Conservation (phyloP, 371 early-diverging fungal species). For the Mucor mucedo region DNA sequence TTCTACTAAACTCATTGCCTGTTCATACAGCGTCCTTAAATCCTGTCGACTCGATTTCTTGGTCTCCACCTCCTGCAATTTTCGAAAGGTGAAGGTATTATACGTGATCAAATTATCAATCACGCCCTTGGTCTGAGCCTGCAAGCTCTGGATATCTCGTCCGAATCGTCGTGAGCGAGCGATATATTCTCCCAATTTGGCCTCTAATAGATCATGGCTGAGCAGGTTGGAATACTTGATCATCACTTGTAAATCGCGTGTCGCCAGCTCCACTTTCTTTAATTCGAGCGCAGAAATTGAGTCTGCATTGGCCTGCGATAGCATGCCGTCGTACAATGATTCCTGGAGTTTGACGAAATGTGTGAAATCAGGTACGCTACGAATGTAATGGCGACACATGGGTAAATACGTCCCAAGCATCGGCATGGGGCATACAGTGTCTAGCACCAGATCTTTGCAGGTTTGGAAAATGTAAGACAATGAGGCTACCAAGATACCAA, state of each 20-base stretch:
- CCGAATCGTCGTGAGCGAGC: conserved; percentile 42
- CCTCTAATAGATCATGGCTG: conserved; percentile 35
- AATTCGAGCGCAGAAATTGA: conserved; percentile 46
- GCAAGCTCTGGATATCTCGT: conserved; percentile 36
- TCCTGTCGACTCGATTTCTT: conserved; percentile 42
- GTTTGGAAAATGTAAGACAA: conserved; percentile 19
- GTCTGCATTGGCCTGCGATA: conserved; percentile 35
- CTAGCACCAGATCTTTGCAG: conserved; percentile 15
- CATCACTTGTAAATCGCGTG: conserved; percentile 51
- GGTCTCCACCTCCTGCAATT: conserved; percentile 39
- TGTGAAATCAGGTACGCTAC: conserved; percentile 50
- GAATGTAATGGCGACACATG: conserved; percentile 25
- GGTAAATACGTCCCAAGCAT: conserved; percentile 26
- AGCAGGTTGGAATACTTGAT: conserved; percentile 47
- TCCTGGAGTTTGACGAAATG: conserved; percentile 51
- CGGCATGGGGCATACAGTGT: conserved; percentile 29
- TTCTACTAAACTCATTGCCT: conserved; percentile 48
- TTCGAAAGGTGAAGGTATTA: conserved; percentile 48
- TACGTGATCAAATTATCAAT: conserved; percentile 55
- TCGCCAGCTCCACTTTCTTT: conserved; percentile 51
- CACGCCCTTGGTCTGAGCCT: conserved; percentile 29
- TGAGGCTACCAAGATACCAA: conserved; percentile 10
- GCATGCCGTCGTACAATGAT: conserved; percentile 43
- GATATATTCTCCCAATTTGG: conserved; percentile 46
- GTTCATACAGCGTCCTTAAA: conserved; percentile 42